Percentiles rank a stretch among this genome's conserved stretches.
Evolutionary conservation across 495 filamentous ascomycete species (phyloP).

Genomic region (Jackrogersella multiformis): DNA sequence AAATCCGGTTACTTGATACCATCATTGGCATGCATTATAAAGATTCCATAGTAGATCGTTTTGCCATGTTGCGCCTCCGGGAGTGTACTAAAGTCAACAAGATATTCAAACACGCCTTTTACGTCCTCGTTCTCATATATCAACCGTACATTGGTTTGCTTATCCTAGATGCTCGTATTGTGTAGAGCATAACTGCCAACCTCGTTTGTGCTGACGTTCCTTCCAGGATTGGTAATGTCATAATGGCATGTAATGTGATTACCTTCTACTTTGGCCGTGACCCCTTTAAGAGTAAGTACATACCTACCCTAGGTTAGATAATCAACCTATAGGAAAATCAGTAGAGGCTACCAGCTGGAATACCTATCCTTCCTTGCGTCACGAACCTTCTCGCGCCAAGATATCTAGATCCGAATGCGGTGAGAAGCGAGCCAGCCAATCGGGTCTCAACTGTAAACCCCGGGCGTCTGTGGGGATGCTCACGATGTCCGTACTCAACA

Average conservation of each 20-base stretch:
- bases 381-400: neutral
- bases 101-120: neutral
- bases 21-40: constrained; percentile 6
- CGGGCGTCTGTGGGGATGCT: neutral
- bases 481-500: neutral
- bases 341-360: neutral
- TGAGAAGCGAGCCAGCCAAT: constrained; percentile 16
- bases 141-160: neutral
- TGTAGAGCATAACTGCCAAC: neutral
- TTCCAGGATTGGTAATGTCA: neutral
- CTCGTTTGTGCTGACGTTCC: neutral
- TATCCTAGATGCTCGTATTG: too few species aligned
- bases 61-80: neutral
- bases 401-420: neutral
- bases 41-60: constrained; percentile 2
- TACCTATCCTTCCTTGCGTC: neutral
- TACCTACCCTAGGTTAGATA: too few species aligned
- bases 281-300: too few species aligned
- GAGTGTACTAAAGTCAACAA: neutral
- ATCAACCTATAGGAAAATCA: too few species aligned
- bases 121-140: neutral
- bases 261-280: too few species aligned
- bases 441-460: neutral
- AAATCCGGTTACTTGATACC: constrained; percentile 3
- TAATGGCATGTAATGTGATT: neutral